Percentiles rank a stretch among this genome's conserved stretches.
These are phyloP conservation scores for Colletotrichum truncatum DNA, from an alignment of 2,329 filamentous ascomycete species.

Conservation along the genomic window DNA sequence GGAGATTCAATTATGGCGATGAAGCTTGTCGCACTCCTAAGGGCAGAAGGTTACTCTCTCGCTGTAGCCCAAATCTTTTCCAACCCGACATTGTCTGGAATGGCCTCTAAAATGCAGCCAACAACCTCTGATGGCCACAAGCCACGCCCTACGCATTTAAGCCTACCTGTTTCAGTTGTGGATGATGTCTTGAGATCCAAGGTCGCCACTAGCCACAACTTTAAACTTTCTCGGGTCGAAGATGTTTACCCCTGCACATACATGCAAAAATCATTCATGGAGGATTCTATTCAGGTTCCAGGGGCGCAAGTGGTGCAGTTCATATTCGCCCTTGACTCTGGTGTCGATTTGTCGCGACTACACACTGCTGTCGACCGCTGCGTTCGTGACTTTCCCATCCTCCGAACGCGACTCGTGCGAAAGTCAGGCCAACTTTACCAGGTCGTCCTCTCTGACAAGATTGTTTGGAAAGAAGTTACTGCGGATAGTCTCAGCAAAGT, in stretches of 20 bases:
- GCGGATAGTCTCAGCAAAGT: neutral
- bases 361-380: neutral
- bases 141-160: neutral
- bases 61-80: constrained; percentile 28
- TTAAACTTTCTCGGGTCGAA: neutral
- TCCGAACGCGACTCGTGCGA: neutral
- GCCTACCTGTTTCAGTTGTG: neutral
- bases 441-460: neutral
- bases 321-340: neutral
- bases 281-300: neutral
- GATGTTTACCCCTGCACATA: neutral
- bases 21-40: constrained; percentile 33
- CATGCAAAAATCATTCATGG: constrained; percentile 1
- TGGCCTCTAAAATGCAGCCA: constrained; percentile 13
- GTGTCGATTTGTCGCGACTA: neutral
- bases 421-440: neutral
- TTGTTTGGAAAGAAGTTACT: neutral
- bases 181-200: neutral
- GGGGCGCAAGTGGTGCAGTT: constrained; percentile 10
- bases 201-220: neutral
- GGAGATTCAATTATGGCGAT: constrained; percentile 38
- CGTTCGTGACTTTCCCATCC: neutral
- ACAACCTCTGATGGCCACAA: neutral
- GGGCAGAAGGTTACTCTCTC: constrained; percentile 29
- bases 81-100: constrained; percentile 18